A percentile compares a stretch with the other conserved stretches of the same genome.
Conservation (phyloP, 768 basidiomycete species). For the Agrocybe praecox region DNA sequence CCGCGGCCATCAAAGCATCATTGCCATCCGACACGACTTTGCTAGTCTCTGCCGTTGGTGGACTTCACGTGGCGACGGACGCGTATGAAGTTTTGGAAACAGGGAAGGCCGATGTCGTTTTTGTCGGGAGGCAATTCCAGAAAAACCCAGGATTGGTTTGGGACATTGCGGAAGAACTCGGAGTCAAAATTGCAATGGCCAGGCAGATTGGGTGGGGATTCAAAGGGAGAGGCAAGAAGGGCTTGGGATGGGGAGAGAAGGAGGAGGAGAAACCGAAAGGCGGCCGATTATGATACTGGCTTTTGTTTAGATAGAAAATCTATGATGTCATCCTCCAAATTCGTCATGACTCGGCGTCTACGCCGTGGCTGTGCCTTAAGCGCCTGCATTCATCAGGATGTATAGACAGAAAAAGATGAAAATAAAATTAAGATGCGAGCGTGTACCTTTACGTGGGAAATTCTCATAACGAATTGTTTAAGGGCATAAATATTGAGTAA, state of each 20-base stretch:
- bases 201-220: conserved; percentile 63
- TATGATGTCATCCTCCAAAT: too few relatives aligned
- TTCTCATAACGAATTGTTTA: too few relatives aligned
- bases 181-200: conserved; percentile 43
- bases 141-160: conserved; percentile 58
- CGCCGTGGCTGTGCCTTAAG: too few relatives aligned
- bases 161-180: conserved; percentile 60
- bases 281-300: neutral
- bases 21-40: conserved; percentile 26
- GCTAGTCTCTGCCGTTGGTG: conserved; percentile 42
- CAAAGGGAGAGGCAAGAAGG: conserved; percentile 31
- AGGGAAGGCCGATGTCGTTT: conserved; percentile 60
- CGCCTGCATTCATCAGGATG: too few relatives aligned
- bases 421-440: too few relatives aligned
- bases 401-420: too few relatives aligned
- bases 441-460: too few relatives aligned
- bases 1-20: conserved; percentile 50
- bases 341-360: too few relatives aligned
- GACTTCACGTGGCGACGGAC: conserved; percentile 51
- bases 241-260: neutral
- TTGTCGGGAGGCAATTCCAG: conserved; percentile 57
- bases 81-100: conserved; percentile 61
- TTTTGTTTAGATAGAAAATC: too few relatives aligned
- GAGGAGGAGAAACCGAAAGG: neutral
- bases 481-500: too few relatives aligned